Conservation (phyloP, 2,329 filamentous ascomycete genomes). For the Penicillium sp. region DNA sequence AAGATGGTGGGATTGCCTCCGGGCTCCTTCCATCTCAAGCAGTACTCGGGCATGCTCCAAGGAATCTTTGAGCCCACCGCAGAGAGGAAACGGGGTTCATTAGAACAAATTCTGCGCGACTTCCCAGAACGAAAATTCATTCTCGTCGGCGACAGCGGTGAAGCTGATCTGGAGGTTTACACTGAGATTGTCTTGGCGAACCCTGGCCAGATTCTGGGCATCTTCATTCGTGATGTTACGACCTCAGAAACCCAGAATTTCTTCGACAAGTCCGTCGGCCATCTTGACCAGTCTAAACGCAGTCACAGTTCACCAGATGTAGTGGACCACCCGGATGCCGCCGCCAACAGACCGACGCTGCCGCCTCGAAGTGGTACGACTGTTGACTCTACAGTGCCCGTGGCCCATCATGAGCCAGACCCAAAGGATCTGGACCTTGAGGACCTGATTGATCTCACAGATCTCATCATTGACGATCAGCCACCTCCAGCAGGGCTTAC, state of each 20-base stretch:
- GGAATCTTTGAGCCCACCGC: slow-evolving; percentile 97
- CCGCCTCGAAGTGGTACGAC: slow-evolving; percentile 34
- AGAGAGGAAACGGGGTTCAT: slow-evolving; percentile 83
- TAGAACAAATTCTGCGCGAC: slow-evolving; percentile 81
- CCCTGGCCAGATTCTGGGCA: slow-evolving; percentile 74
- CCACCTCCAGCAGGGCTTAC: slow-evolving; percentile 11
- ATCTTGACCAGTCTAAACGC: slow-evolving; percentile 25
- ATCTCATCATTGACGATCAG: slow-evolving; percentile 26
- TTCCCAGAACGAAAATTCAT: slow-evolving; percentile 89
- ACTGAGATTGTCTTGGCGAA: slow-evolving; percentile 86
- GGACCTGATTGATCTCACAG: slow-evolving; percentile 42
- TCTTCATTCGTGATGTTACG: slow-evolving; percentile 96
- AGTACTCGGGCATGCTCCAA: slow-evolving; percentile 94
- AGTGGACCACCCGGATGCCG: slow-evolving; percentile 26
- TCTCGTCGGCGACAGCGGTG: slow-evolving; percentile 90
- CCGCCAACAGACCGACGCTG: slow-evolving; percentile 35
- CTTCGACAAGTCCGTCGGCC: slow-evolving; percentile 64
- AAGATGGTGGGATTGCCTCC: slow-evolving; percentile 73
- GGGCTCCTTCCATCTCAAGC: slow-evolving; percentile 92
- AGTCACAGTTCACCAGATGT: slow-evolving; percentile 27
- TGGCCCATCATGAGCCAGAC: slow-evolving; percentile 13
- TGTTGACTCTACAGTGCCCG: slow-evolving; percentile 23
- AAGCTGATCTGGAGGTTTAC: slow-evolving; percentile 95
- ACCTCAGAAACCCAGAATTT: slow-evolving; percentile 70
- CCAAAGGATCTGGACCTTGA: slow-evolving; percentile 27